phyloP scores from a whole-genome alignment of 2,329 filamentous ascomycete species.

The Fusarium staphyleae region DNA sequence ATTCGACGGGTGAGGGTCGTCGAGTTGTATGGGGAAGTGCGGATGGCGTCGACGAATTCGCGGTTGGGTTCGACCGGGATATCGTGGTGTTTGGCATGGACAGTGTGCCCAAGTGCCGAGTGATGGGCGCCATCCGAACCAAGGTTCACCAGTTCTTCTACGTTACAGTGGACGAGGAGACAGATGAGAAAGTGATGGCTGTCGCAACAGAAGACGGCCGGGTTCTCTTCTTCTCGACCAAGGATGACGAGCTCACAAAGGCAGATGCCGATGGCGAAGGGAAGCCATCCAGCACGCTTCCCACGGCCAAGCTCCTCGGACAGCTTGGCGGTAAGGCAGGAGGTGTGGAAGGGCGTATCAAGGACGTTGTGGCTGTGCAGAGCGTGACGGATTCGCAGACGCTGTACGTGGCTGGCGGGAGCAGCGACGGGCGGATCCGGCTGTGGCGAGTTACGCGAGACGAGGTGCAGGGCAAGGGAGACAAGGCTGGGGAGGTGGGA shows the following conservation, averaged over 20 bases:
- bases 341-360: constrained; percentile 76
- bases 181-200: constrained; percentile 63
- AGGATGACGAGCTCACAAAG: constrained; percentile 53
- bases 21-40: constrained; percentile 80
- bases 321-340: constrained; percentile 77
- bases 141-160: constrained; percentile 88
- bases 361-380: constrained; percentile 79
- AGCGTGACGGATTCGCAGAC: constrained; percentile 49
- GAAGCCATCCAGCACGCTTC: constrained; percentile 48
- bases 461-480: constrained; percentile 49
- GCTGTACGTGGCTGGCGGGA: constrained; percentile 72
- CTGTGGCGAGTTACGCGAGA: constrained; percentile 70
- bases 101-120: constrained; percentile 77
- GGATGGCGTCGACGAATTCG: constrained; percentile 80
- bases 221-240: constrained; percentile 82
- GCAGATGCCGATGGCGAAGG: constrained; percentile 42
- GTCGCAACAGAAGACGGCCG: constrained; percentile 91
- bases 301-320: constrained; percentile 72
- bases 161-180: constrained; percentile 59
- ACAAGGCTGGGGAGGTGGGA: constrained; percentile 38
- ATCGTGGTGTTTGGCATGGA: constrained; percentile 88
- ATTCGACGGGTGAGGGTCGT: constrained; percentile 81
- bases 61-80: constrained; percentile 87
- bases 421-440: constrained; percentile 86
- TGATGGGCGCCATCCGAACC: constrained; percentile 71